Conservation (phyloP, 805 yeast species). For the Saccharomycopsis vini region DNA sequence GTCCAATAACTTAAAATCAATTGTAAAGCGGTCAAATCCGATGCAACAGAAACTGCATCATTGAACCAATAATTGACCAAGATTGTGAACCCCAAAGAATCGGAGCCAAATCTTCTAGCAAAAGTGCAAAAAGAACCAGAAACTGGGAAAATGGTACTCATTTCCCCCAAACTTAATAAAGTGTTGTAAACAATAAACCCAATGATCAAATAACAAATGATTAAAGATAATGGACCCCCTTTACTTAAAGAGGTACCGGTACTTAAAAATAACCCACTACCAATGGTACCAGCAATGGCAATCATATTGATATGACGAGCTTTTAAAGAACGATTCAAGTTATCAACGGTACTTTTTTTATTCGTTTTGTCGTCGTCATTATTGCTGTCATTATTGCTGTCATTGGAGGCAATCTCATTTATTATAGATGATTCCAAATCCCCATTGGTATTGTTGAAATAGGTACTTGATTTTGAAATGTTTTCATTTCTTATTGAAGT, state of each 20-base stretch:
- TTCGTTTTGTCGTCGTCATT: too few relatives aligned
- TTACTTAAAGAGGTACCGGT: slow-evolving; percentile 40
- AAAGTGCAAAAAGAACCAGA: slow-evolving; percentile 61
- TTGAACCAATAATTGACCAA: slow-evolving; percentile 73
- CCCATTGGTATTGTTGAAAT: too few relatives aligned
- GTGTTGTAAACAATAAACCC: slow-evolving; percentile 45
- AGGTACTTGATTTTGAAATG: too few relatives aligned
- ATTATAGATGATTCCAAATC: too few relatives aligned
- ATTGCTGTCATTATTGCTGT: too few relatives aligned
- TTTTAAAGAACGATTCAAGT: slow-evolving; percentile 13
- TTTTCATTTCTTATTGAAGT: too few relatives aligned
- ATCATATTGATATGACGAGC: slow-evolving; percentile 49
- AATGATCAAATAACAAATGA: slow-evolving; percentile 40
- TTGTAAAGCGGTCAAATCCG: slow-evolving; percentile 65
- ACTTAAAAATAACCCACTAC: slow-evolving; percentile 47
- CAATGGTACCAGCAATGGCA: slow-evolving; percentile 56
- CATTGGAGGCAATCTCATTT: too few relatives aligned
- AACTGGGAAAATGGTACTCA: slow-evolving; percentile 69
- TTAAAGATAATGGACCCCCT: slow-evolving; percentile 46
- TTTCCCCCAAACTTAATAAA: slow-evolving; percentile 62
- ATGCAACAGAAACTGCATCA: slow-evolving; percentile 70
- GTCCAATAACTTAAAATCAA: slow-evolving; percentile 50
- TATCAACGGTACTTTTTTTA: slow-evolving; percentile 6
- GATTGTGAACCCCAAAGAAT: slow-evolving; percentile 62
- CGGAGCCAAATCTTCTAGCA: slow-evolving; percentile 54